Evolutionary conservation across 768 basidiomycete genomes (phyloP).

Genomic region (Trametes coccinea): DNA sequence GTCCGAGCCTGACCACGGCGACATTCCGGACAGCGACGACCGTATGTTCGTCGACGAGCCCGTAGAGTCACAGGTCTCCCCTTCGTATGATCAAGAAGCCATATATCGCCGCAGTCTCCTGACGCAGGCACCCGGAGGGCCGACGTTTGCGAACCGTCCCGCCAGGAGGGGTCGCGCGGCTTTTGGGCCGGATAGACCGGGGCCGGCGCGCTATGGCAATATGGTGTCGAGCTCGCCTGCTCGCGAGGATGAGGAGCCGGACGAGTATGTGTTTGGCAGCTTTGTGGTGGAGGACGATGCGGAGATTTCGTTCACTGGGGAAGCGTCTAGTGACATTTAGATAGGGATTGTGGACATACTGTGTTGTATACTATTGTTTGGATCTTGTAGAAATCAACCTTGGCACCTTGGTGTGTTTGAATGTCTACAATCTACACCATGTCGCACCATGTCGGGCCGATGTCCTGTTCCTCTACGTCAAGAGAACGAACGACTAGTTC

Average conservation of each 20-base stretch:
- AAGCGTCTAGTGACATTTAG: constrained; percentile 12
- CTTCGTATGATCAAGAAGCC: constrained; percentile 72
- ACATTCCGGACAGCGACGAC: constrained; percentile 64
- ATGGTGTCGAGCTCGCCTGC: constrained; percentile 61
- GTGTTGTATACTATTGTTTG: too few species aligned
- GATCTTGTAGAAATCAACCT: too few species aligned
- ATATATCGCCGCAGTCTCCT: constrained; percentile 72
- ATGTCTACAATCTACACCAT: too few species aligned
- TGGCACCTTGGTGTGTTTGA: too few species aligned
- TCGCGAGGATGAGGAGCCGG: constrained; percentile 46
- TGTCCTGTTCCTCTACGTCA: too few species aligned
- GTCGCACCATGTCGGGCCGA: too few species aligned
- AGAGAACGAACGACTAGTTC: too few species aligned
- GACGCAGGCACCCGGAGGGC: constrained; percentile 62
- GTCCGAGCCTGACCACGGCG: constrained; percentile 48
- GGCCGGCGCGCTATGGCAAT: constrained; percentile 33
- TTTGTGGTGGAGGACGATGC: constrained; percentile 82
- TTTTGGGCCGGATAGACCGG: constrained; percentile 30
- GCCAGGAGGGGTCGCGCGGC: constrained; percentile 35
- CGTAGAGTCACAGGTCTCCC: constrained; percentile 65
- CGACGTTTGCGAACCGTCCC: constrained; percentile 57
- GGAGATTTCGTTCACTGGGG: constrained; percentile 48
- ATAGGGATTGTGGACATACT: too few species aligned
- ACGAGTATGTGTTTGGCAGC: constrained; percentile 72
- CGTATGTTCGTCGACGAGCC: constrained; percentile 63